Evolutionary conservation across 441 rosid genomes (phyloP).

Genomic region (Omphalea diandra): DNA sequence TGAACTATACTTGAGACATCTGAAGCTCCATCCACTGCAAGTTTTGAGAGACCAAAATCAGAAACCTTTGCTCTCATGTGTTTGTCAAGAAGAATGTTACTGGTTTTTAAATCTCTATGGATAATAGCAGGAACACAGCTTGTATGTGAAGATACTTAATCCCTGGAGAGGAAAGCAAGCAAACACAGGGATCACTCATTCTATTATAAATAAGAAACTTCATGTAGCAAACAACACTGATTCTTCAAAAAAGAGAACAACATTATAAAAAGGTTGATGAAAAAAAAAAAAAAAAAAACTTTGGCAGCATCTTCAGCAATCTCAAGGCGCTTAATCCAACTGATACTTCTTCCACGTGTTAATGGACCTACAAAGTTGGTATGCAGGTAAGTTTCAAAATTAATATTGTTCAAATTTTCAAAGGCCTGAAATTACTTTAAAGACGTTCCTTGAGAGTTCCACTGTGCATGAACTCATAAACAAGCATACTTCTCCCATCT

Average conservation of each 20-base stretch:
- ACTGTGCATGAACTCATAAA: conserved; percentile 92
- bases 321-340: conserved; percentile 93
- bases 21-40: conserved; percentile 84
- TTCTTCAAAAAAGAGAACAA: too few species aligned
- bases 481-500: conserved; percentile 76
- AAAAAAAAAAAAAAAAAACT: conserved; percentile 46
- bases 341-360: conserved; percentile 54
- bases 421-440: conserved; percentile 51
- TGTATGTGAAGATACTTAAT: conserved; percentile 94
- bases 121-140: conserved; percentile 98
- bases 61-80: conserved; percentile 91
- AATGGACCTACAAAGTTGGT: conserved; percentile 47
- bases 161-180: conserved; percentile 43
- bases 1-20: conserved; percentile 97
- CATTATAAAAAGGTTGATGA: too few species aligned
- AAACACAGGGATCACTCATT: conserved; percentile 7
- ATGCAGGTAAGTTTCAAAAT: conserved; percentile 19
- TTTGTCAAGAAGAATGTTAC: conserved; percentile 93
- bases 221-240: conserved; percentile 5
- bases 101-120: conserved; percentile 91
- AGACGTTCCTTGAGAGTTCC: conserved; percentile 98
- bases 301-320: conserved; percentile 95
- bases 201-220: neutral
- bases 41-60: conserved; percentile 92
- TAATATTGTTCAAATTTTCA: conserved; percentile 1